Percentiles rank a stretch among this genome's conserved stretches.
These are phyloP conservation scores for Fagopyrum esculentum DNA, from an alignment of 148 eudicot species.

Conservation along the genomic window DNA sequence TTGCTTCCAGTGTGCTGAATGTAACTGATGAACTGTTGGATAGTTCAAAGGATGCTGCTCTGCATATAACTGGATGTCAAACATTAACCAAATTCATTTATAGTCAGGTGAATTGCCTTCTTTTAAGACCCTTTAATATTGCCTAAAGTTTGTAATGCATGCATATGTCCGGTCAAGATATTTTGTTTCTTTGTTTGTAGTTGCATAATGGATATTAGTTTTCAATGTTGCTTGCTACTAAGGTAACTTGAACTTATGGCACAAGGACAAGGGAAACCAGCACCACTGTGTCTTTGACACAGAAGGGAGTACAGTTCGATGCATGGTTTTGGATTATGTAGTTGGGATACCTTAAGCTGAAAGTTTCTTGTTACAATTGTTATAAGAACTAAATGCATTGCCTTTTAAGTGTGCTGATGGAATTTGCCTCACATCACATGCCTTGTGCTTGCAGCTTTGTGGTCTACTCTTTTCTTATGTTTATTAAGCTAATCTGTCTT, in stretches of 20 bases:
- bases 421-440: background rate
- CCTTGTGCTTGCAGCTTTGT: background rate
- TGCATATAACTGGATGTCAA: slow-evolving; percentile 64
- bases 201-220: background rate
- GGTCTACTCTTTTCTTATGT: background rate
- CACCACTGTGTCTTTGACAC: background rate
- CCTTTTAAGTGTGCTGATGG: background rate
- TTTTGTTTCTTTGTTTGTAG: background rate
- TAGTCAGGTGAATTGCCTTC: slow-evolving; percentile 48
- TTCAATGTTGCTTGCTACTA: background rate
- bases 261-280: background rate
- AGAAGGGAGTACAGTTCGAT: background rate
- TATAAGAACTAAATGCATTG: background rate
- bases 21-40: slow-evolving; percentile 63
- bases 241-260: background rate
- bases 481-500: background rate
- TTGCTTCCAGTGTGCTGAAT: slow-evolving; percentile 65
- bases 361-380: background rate
- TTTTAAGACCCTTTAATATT: slow-evolving; percentile 8
- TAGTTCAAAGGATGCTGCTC: slow-evolving; percentile 45
- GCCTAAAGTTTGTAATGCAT: background rate
- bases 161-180: background rate
- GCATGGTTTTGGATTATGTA: background rate
- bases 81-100: slow-evolving; percentile 66
- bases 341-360: background rate